Conservation (phyloP, 768 basidiomycete species). For the Termitomyces sp. region DNA sequence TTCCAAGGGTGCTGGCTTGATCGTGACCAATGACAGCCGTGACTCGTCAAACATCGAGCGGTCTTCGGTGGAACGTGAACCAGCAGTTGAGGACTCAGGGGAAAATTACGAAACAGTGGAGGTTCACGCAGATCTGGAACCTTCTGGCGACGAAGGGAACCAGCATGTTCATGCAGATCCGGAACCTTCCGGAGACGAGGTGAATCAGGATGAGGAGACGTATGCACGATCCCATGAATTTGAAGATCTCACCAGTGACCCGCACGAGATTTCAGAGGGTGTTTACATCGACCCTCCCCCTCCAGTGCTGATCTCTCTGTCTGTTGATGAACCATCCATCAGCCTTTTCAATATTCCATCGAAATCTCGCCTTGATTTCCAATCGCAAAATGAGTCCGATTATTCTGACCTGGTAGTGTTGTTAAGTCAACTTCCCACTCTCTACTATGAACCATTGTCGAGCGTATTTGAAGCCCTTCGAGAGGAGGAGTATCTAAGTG, state of each 20-base stretch:
- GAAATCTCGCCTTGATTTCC: slow-evolving; percentile 19
- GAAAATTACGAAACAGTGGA: neutral
- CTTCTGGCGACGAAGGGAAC: neutral
- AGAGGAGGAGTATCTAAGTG: slow-evolving; percentile 47
- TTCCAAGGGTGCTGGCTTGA: neutral
- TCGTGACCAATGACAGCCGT: neutral
- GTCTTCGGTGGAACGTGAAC: neutral
- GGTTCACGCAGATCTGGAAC: neutral
- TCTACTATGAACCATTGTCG: slow-evolving; percentile 74
- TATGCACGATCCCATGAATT: neutral
- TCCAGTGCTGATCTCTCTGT: slow-evolving; percentile 49
- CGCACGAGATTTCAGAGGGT: slow-evolving; percentile 59
- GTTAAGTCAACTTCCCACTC: slow-evolving; percentile 56
- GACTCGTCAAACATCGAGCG: neutral
- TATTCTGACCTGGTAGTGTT: slow-evolving; percentile 34
- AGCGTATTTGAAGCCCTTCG: slow-evolving; percentile 69
- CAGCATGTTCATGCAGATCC: neutral
- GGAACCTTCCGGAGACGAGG: neutral
- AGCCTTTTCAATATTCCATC: slow-evolving; percentile 54
- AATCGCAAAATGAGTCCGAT: slow-evolving; percentile 15
- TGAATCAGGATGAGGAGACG: neutral
- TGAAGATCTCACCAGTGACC: slow-evolving; percentile 28
- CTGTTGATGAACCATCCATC: slow-evolving; percentile 30
- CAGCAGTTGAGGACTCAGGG: neutral
- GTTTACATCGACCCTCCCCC: slow-evolving; percentile 76